Base-by-base conservation (phyloP, 2,329 filamentous ascomycete species). In the Cladosporium sp. region DNA sequence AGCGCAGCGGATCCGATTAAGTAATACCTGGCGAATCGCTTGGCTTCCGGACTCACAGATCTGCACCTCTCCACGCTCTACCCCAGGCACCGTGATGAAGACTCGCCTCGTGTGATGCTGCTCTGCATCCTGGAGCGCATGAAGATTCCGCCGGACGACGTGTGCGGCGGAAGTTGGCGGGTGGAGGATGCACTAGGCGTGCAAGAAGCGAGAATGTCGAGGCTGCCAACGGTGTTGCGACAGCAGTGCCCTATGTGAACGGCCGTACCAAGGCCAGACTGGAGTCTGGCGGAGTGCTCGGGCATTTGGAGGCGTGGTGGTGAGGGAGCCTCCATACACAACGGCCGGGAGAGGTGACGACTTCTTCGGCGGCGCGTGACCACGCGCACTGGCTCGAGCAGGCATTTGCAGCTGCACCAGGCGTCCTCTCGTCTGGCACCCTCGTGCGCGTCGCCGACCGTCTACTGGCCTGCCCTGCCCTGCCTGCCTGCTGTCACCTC, bases 21-120 rank as follows among this genome's bases (percentile, higher is more conserved):
- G 25, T 37, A 50, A 50, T 22, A 36, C 20, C 32, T 37, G 32
- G 52, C 52, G 52, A 55, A 55, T 55, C 52, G 52, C 40, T 55
- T 55, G 4, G 19, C 10, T 47, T 36, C 52, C 52, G 40, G 19
- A 24, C 13, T 8, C 40, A n/a, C 25, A 32, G 40, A 47, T 47
- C 40, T 45, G 40, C 40, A 37, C 19, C 52, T 47, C 52, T 55
- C 52, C 40, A 32, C 52, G 19, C 19, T 22, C 22, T 45, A 45
- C 40, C 32, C 40, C 28, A 36, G 32, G 39, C 40, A 45, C 42
- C 13, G 24, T 25, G 42, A 25, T 45, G 42, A 45, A 45, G 42
- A 45, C 20, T 22, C 24, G 24, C 28, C 7, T 45, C 25, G 42
- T 12, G 22, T 45, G 42, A 45, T 45, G 42, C n/a, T 45, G 42